Evolutionary conservation across 2,329 filamentous ascomycete species (phyloP), one percentile per base, ranked within the genome.

Genomic region (Hymenoscyphus repandus): DNA sequence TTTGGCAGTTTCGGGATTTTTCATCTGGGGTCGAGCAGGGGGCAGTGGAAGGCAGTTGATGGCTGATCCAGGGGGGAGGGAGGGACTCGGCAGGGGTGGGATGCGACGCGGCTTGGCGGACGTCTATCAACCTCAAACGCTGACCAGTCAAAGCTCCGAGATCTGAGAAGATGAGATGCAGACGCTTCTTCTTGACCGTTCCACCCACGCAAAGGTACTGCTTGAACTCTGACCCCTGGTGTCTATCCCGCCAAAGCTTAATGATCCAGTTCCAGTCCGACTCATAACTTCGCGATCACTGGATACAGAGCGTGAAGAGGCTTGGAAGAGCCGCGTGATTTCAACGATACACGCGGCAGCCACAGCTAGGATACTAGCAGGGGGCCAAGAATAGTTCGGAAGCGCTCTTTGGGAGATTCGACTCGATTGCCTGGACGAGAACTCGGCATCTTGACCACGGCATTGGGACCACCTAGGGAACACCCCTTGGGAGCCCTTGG

Each of bases 91-190:
- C 42, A 34, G 47, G 40, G 38, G 13, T 40, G 6, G 5, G 22
- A 27, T 27, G 42, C 31, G 30, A 45, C 42, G 15, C 41, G 38
- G 32, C 33, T 40, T 38, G 44, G 44, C 44, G 18, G 17, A 13
- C 44, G n/a, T 38, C 27, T 30, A 17, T 39, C 42, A 44, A 49
- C 45, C 43, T 55, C 55, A 51, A 55, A 57, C 53, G 30, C 39
- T 37, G 47, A 42, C 60, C 56, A 62, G 55, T 61, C 57, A 58
- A 58, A 56, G 53, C 55, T 47, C 31, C 22, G 34, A 49, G 33
- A 41, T 33, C 36, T 37, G 15, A 32, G 36, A 53, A 58, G 53
- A 58, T 62, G 59, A 62, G 61, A 62, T 61, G 61, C 51, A 57
- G 38, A 53, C 48, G 53, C 47, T 30, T 40, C 42, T 45, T 18